Conservation (phyloP, 2,329 filamentous ascomycete species). For the Neopestalotiopsis sp. region DNA sequence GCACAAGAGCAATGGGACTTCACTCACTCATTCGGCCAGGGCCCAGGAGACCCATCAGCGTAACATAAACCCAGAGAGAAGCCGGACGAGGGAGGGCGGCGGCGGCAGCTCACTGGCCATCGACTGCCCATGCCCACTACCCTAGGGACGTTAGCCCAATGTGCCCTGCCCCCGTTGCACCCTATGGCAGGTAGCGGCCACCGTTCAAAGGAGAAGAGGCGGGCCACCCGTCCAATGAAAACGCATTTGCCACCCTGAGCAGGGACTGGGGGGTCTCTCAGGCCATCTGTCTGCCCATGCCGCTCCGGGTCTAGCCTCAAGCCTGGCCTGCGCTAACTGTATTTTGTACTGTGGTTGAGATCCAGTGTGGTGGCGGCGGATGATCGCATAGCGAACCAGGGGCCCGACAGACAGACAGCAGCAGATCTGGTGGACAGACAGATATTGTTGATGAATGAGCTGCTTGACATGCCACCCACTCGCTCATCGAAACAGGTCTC, state of each 20-base stretch:
- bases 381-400: not conserved
- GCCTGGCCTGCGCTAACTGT: not conserved
- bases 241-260: constrained; percentile 11
- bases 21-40: not conserved
- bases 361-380: constrained; percentile 2
- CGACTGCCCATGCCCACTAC: not conserved
- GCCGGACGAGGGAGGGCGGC: constrained; percentile 23
- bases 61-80: constrained; percentile 18
- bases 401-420: not conserved
- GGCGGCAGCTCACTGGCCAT: constrained; percentile 16
- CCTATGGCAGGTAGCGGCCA: constrained; percentile 12
- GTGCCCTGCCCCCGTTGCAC: not conserved
- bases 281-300: constrained; percentile 9
- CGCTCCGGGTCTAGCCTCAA: constrained; percentile 5
- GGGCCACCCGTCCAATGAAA: constrained; percentile 11
- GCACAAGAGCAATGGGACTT: not conserved
- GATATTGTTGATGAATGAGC: not conserved
- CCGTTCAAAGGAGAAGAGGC: constrained; percentile 17
- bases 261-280: not conserved
- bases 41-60: constrained; percentile 18
- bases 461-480: not conserved
- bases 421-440: too few species aligned
- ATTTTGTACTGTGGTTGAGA: not conserved
- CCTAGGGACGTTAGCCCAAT: not conserved
- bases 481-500: not conserved